phyloP scores from a whole-genome alignment of 345 rosid species.

The Brassica rapa region DNA sequence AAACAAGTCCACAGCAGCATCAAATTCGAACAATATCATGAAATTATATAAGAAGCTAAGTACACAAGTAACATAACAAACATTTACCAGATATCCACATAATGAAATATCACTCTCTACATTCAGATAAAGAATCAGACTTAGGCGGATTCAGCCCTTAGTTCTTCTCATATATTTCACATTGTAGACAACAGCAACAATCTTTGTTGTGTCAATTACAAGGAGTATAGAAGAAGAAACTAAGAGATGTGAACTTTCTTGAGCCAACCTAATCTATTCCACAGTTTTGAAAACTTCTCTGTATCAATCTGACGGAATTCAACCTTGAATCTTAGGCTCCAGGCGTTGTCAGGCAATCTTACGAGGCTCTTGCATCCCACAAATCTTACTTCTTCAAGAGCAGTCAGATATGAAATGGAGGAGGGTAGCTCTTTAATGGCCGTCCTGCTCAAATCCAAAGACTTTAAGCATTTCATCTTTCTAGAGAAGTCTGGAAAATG shows the following conservation, averaged over 20 bases:
- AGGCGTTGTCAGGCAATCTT: constrained; percentile 22
- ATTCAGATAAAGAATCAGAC: not conserved
- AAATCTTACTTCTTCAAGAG: constrained; percentile 33
- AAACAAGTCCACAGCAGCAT: not conserved
- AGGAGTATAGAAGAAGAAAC: not conserved
- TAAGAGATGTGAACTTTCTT: constrained; percentile 25
- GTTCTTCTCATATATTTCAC: not conserved
- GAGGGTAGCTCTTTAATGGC: constrained; percentile 18
- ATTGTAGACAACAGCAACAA: not conserved
- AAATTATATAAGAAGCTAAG: not conserved
- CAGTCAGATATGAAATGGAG: constrained; percentile 22
- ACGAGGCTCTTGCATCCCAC: constrained; percentile 10
- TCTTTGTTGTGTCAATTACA: not conserved
- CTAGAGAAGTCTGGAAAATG: constrained; percentile 18
- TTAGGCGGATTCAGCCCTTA: not conserved
- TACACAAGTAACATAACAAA: not conserved
- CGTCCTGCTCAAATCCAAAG: constrained; percentile 27
- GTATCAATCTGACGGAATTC: constrained; percentile 32
- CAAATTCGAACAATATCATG: not conserved
- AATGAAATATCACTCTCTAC: not conserved
- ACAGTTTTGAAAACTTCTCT: constrained; percentile 28
- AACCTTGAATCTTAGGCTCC: constrained; percentile 32
- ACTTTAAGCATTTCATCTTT: constrained; percentile 34
- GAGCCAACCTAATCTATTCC: constrained; percentile 34
- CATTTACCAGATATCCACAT: not conserved